Base-by-base conservation (phyloP, 1,139 yeast species). In the Hansenula anomala region DNA sequence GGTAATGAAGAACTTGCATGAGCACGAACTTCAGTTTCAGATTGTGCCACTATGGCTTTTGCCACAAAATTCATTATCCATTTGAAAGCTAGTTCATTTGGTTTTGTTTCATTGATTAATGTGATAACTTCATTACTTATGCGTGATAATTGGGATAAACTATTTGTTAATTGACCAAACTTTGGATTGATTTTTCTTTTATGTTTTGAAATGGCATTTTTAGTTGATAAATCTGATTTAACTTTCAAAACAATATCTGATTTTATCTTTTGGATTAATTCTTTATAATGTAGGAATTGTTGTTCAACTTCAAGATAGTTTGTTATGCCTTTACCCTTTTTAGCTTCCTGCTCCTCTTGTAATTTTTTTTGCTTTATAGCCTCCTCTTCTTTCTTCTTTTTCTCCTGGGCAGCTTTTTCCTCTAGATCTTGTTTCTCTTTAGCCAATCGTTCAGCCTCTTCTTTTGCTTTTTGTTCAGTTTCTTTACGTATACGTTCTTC, bases 11-110 rank as follows among this genome's bases (percentile, higher is more conserved):
- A 78, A 35, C 78, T 75, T 1, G 95, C 80, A 44, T 83, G 77
- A 0, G 86, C 95, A 6, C 85, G 73, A 12, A 88, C 90, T 60
- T 92, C 98, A 0, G 95, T 78, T 60, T 89, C 97, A 1, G 97
- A 95, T 62, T 94, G 98, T 30, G 85, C 79, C 1, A 92, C 86
- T 2, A 89, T 64, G 2, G 94, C 85, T 56, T 92, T 92, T 9
- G 96, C 84, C 28, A 84, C 73, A 53, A 82, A 84, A 55, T 92
- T 92, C 28, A 89, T 63, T 13, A 83, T 71, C 89, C 95, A 90
- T 30, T 72, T 61, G 53, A 67, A 82, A 0, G 80, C 83, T 14
- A 82, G 56, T 1, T 69, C 71, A 41, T 71, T 61, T 1, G 52
- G 40, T 37, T 67, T 65, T 0, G 84, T 73, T 23, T 71, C 67